A percentile compares a stretch with the other conserved stretches of the same genome.
Conservation (phyloP, 495 filamentous ascomycete species). For the Melanomma pulvis-pyrius region DNA sequence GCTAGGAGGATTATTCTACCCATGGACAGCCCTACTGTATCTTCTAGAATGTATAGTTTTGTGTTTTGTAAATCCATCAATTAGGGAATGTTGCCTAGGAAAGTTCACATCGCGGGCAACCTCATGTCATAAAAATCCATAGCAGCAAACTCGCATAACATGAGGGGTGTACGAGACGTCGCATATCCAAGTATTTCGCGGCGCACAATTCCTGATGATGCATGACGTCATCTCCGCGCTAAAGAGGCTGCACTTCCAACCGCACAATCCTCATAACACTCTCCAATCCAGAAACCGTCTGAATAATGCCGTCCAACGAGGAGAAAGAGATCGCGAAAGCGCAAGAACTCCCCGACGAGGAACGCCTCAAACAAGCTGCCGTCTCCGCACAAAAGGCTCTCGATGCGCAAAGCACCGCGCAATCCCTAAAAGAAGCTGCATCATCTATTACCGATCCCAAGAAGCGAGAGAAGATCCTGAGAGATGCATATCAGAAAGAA, state of each 20-base stretch:
- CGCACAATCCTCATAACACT: neutral
- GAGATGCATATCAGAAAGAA: slow-evolving; percentile 28
- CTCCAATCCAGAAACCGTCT: neutral
- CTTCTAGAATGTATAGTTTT: too few relatives aligned
- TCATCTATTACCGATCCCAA: slow-evolving; percentile 23
- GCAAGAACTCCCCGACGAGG: slow-evolving; percentile 18
- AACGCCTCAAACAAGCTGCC: slow-evolving; percentile 25
- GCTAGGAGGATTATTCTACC: too few relatives aligned
- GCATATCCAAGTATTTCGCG: too few relatives aligned
- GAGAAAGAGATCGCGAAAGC: neutral
- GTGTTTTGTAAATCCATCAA: too few relatives aligned
- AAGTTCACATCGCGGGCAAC: too few relatives aligned
- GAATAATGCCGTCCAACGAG: neutral
- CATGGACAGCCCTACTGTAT: too few relatives aligned
- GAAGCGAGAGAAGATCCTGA: slow-evolving; percentile 28
- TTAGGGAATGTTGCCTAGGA: too few relatives aligned
- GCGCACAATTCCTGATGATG: too few relatives aligned
- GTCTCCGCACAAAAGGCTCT: slow-evolving; percentile 18
- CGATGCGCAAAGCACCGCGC: slow-evolving; percentile 12
- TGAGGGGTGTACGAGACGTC: too few relatives aligned
- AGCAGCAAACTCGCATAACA: too few relatives aligned
- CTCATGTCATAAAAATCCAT: too few relatives aligned
- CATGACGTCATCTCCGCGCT: neutral
- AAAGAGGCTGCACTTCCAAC: neutral
- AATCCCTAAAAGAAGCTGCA: slow-evolving; percentile 13